Conservation (phyloP, 768 basidiomycete genomes). For the Mycena leptocephala region DNA sequence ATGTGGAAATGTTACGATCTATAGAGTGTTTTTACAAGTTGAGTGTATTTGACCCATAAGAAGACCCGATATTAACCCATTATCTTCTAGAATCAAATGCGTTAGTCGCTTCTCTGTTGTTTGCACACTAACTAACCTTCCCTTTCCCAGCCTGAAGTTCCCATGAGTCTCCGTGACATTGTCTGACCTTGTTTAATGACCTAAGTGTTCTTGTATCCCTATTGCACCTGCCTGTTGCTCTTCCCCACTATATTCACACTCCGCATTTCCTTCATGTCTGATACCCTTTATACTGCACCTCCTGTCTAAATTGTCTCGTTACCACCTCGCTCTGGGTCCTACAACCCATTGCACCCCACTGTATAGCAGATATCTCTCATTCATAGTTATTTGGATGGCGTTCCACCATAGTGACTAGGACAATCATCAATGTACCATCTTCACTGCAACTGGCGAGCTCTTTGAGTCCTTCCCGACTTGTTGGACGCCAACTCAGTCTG, state of each 20-base stretch:
- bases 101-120: constrained; percentile 61
- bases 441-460: constrained; percentile 92
- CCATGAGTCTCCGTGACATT: constrained; percentile 91
- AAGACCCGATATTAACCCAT: constrained; percentile 28
- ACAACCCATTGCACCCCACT: constrained; percentile 67
- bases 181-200: constrained; percentile 70
- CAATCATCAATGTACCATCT: constrained; percentile 89
- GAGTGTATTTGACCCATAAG: constrained; percentile 30
- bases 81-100: constrained; percentile 83
- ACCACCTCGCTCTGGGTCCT: constrained; percentile 62
- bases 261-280: constrained; percentile 69
- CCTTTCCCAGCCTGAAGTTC: constrained; percentile 86
- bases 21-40: constrained; percentile 99
- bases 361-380: constrained; percentile 74
- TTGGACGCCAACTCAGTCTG: constrained; percentile 85
- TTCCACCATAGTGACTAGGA: constrained; percentile 69
- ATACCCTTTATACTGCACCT: constrained; percentile 80
- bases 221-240: constrained; percentile 65
- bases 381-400: constrained; percentile 60
- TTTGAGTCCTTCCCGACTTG: constrained; percentile 45
- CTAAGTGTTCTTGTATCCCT: constrained; percentile 86
- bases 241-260: constrained; percentile 64
- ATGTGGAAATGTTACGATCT: constrained; percentile 97
- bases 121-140: constrained; percentile 37
- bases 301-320: constrained; percentile 75